These are phyloP conservation scores for Penicillium cataractarum DNA, from an alignment of 495 filamentous ascomycete genomes.

Conservation along the genomic window DNA sequence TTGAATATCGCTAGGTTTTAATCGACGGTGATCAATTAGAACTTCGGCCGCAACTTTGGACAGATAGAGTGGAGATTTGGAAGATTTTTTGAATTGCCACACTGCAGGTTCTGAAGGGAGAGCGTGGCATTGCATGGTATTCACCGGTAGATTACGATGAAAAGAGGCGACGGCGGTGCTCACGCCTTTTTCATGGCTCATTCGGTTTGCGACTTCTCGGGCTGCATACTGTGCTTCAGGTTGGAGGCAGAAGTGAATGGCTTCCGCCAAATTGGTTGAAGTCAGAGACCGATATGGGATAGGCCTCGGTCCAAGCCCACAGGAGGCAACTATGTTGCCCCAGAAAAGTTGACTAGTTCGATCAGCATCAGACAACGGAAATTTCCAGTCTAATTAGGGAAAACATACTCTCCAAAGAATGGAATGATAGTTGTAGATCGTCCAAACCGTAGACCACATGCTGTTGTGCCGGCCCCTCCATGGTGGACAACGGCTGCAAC, in stretches of 20 bases:
- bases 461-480: slow-evolving; percentile 64
- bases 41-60: not conserved
- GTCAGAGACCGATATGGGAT: slow-evolving; percentile 74
- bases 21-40: not conserved
- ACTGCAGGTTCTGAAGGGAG: not conserved
- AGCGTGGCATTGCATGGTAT: not conserved
- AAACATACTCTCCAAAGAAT: slow-evolving; percentile 61
- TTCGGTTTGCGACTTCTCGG: slow-evolving; percentile 60
- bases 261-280: slow-evolving; percentile 42
- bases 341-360: slow-evolving; percentile 68
- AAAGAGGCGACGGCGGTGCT: not conserved
- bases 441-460: slow-evolving; percentile 56
- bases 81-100: not conserved
- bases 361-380: not conserved
- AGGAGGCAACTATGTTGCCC: slow-evolving; percentile 44
- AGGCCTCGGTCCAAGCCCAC: slow-evolving; percentile 67
- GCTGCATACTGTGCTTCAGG: slow-evolving; percentile 60
- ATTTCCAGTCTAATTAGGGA: not conserved
- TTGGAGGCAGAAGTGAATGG: slow-evolving; percentile 64
- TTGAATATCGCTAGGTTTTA: not conserved
- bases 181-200: slow-evolving; percentile 38
- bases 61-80: not conserved
- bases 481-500: slow-evolving; percentile 64
- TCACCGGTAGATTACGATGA: not conserved
- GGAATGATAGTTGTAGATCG: slow-evolving; percentile 61